phyloP scores from a whole-genome alignment of 495 filamentous ascomycete genomes.

The Tricharina praecox region DNA sequence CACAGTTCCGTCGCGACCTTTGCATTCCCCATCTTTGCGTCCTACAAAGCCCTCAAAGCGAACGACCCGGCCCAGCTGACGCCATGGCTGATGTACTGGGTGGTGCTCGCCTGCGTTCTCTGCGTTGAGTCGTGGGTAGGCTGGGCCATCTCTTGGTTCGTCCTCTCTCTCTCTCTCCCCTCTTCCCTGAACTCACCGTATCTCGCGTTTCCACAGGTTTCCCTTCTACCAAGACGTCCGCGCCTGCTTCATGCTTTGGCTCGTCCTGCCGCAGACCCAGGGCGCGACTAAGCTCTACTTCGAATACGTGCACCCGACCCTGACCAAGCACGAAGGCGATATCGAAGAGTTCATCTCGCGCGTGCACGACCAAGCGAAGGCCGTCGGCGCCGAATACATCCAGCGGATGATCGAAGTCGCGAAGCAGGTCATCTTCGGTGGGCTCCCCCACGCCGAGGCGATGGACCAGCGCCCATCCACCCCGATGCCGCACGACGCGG shows the following conservation, averaged over 20 bases:
- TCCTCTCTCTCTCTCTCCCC: background rate
- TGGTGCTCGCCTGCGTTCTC: constrained; percentile 64
- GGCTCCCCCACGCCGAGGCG: constrained; percentile 30
- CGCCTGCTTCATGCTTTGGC: constrained; percentile 73
- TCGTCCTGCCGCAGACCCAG: constrained; percentile 91
- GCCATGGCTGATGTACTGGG: constrained; percentile 99
- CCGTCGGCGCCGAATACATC: constrained; percentile 64
- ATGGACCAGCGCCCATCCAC: constrained; percentile 29
- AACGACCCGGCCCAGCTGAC: constrained; percentile 77
- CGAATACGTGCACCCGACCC: constrained; percentile 70
- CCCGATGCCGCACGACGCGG: constrained; percentile 34
- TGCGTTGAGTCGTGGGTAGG: constrained; percentile 74
- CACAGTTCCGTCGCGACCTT: constrained; percentile 69
- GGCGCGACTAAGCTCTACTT: constrained; percentile 75
- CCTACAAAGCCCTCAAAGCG: constrained; percentile 92
- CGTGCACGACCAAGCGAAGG: constrained; percentile 61
- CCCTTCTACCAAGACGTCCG: constrained; percentile 93
- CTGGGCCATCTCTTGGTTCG: constrained; percentile 68
- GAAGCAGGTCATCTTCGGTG: constrained; percentile 57
- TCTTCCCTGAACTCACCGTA: background rate
- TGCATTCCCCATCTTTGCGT: constrained; percentile 90
- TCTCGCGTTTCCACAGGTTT: constrained; percentile 39
- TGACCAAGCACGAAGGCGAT: constrained; percentile 66
- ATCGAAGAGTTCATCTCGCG: constrained; percentile 82
- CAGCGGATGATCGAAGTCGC: constrained; percentile 55